Conservation (phyloP, 2,329 filamentous ascomycete species). For the Furcasterigmium sp. region DNA sequence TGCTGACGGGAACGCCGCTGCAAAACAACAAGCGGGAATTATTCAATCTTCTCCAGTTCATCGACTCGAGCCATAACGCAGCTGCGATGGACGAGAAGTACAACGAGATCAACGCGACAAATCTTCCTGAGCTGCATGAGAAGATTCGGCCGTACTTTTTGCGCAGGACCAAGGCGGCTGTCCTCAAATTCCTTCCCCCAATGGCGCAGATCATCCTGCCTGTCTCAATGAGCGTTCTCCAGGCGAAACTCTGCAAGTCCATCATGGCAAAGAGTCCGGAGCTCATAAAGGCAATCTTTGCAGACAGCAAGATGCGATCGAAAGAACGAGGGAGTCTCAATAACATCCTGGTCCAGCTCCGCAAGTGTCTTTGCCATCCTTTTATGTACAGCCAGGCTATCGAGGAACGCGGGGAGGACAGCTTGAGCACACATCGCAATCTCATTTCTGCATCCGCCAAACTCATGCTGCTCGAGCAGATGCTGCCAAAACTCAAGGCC, state of each 20-base stretch:
- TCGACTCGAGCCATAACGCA: constrained; percentile 69
- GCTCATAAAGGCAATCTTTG: constrained; percentile 82
- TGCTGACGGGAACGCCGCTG: constrained; percentile 86
- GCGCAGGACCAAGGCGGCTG: constrained; percentile 79
- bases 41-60: constrained; percentile 94
- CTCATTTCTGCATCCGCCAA: constrained; percentile 90
- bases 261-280: constrained; percentile 89
- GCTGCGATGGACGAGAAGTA: constrained; percentile 70
- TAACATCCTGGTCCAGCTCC: constrained; percentile 92
- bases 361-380: constrained; percentile 92
- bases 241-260: constrained; percentile 90
- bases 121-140: constrained; percentile 73
- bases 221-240: constrained; percentile 88
- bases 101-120: constrained; percentile 73
- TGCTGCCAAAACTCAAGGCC: constrained; percentile 82
- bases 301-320: constrained; percentile 58
- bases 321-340: constrained; percentile 76
- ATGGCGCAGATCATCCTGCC: constrained; percentile 95
- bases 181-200: constrained; percentile 84
- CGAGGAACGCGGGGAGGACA: constrained; percentile 69
- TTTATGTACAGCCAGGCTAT: constrained; percentile 90
- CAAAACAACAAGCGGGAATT: constrained; percentile 95
- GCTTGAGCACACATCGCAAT: constrained; percentile 65
- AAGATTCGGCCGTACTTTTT: constrained; percentile 71
- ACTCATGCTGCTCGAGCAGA: constrained; percentile 73